These are phyloP conservation scores for Rosa lucieae DNA, from an alignment of 306 rosid genomes.

Conservation along the genomic window DNA sequence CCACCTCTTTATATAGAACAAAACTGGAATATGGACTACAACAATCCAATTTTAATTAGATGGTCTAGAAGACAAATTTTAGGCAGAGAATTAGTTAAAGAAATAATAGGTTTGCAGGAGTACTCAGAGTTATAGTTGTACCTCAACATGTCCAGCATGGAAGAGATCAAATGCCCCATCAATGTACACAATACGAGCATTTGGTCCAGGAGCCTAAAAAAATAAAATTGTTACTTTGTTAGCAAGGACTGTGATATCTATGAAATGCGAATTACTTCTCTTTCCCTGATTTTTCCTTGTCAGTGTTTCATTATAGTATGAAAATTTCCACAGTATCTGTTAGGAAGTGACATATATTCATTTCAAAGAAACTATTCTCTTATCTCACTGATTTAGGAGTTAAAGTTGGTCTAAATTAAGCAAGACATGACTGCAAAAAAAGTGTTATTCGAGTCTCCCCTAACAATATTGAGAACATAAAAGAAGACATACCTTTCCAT, in stretches of 20 bases:
- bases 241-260: constrained; percentile 1
- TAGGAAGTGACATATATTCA: neutral
- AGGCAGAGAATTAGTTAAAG: neutral
- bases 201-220: constrained; percentile 89
- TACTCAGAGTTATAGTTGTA: constrained; percentile 9
- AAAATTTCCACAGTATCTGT: neutral
- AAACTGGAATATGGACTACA: neutral
- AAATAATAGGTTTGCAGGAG: constrained; percentile 3
- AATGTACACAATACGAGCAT: constrained; percentile 89
- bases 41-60: neutral
- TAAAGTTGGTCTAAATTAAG: neutral
- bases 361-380: neutral
- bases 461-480: neutral
- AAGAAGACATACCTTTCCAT: constrained; percentile 72
- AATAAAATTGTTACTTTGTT: constrained; percentile 15
- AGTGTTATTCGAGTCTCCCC: neutral
- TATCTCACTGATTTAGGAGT: neutral
- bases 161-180: constrained; percentile 99
- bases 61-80: neutral
- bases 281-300: neutral
- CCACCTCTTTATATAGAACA: neutral
- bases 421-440: neutral
- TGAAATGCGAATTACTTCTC: neutral
- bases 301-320: neutral
- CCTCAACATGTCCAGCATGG: constrained; percentile 99